phyloP scores from a whole-genome alignment of 2,329 filamentous ascomycete species.

The Teratosphaeria nubilosa region DNA sequence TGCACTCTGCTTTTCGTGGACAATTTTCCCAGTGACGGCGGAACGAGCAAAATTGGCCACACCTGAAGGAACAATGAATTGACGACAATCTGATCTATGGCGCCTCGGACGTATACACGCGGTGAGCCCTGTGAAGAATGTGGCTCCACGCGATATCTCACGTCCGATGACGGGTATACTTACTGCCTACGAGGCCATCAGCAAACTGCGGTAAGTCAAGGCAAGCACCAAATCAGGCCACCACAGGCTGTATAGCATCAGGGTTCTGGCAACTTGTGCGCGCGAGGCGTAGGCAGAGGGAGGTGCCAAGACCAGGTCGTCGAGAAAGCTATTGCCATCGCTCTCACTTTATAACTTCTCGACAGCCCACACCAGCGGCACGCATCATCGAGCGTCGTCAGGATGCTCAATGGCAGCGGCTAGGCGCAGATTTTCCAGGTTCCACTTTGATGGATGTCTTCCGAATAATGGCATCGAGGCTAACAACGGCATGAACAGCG shows the following conservation, averaged over 20 bases:
- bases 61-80: background rate
- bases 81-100: conserved; percentile 11
- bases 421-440: background rate
- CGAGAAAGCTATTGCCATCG: too few species aligned
- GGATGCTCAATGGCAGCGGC: background rate
- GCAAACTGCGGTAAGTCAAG: conserved; percentile 49
- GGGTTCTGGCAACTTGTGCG: too few species aligned
- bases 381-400: background rate
- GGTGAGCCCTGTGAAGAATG: conserved; percentile 41
- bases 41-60: background rate
- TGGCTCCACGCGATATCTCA: conserved; percentile 56
- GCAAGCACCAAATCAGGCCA: background rate
- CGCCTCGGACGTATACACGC: background rate
- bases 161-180: conserved; percentile 63
- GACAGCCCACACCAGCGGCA: too few species aligned
- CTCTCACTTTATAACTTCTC: too few species aligned
- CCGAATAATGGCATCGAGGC: background rate
- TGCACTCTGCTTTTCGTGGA: background rate
- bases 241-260: too few species aligned
- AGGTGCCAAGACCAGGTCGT: too few species aligned
- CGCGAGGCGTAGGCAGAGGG: too few species aligned
- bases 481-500: conserved; percentile 9
- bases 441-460: background rate
- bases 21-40: too few species aligned
- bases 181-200: conserved; percentile 76